Evolutionary conservation across 805 yeast genomes (phyloP).

Genomic region (Sporopachydermia quercuum): DNA sequence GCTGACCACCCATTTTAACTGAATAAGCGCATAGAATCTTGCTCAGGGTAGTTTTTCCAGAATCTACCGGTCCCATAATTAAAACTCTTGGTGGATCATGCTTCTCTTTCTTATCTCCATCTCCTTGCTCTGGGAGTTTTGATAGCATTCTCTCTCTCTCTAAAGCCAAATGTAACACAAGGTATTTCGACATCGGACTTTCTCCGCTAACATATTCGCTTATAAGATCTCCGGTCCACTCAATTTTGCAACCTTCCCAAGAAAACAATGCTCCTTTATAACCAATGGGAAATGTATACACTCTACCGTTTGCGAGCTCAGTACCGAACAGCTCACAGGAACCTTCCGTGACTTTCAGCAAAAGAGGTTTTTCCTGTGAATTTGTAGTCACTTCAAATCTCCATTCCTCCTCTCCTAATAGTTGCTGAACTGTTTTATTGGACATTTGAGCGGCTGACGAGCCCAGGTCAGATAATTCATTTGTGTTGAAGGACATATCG

Average conservation of each 20-base stretch:
- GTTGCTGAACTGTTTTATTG: neutral
- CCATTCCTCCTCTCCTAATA: constrained; percentile 41
- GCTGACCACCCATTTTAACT: constrained; percentile 46
- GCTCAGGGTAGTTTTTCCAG: constrained; percentile 69
- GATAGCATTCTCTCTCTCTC: constrained; percentile 33
- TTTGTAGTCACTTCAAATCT: constrained; percentile 51
- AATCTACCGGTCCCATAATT: constrained; percentile 52
- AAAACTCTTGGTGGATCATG: constrained; percentile 37
- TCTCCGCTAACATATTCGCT: constrained; percentile 58
- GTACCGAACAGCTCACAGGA: constrained; percentile 87
- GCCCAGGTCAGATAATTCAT: too few species aligned
- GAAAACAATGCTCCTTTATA: constrained; percentile 41
- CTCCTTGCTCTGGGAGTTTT: constrained; percentile 18
- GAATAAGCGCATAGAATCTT: constrained; percentile 67
- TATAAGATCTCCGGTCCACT: constrained; percentile 23
- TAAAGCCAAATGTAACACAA: constrained; percentile 62
- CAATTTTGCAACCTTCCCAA: constrained; percentile 50
- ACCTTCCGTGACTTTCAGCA: constrained; percentile 34
- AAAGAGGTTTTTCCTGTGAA: constrained; percentile 24
- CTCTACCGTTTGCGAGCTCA: constrained; percentile 63
- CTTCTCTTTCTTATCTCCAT: constrained; percentile 11
- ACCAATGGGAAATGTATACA: constrained; percentile 38
- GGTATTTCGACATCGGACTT: constrained; percentile 44
- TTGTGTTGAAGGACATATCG: too few species aligned
- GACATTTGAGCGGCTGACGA: constrained; percentile 5